Conservation (phyloP, 2,329 filamentous ascomycete species). For the Neopestalotiopsis rosae region DNA sequence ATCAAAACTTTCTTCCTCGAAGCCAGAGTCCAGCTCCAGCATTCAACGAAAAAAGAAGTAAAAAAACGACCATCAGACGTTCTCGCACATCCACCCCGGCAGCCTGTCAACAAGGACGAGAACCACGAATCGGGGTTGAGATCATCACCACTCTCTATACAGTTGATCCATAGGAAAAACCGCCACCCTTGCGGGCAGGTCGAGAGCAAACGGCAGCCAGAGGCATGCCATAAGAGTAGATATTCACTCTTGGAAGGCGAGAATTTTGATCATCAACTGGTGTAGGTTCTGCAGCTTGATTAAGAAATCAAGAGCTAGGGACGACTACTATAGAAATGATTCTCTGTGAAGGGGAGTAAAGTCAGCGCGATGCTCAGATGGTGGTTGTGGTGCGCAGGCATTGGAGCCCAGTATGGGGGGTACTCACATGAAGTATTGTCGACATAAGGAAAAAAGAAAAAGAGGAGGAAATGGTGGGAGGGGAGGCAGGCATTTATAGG, state of each 20-base stretch:
- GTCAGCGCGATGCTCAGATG: slow-evolving; percentile 14
- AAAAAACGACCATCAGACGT: slow-evolving; percentile 81
- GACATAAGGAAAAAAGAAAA: slow-evolving; percentile 59
- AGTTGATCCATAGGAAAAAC: slow-evolving; percentile 45
- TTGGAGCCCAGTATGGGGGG: slow-evolving; percentile 18
- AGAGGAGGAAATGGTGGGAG: neutral
- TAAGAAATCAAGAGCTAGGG: slow-evolving; percentile 86
- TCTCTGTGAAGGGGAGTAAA: slow-evolving; percentile 56
- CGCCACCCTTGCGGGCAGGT: slow-evolving; percentile 67
- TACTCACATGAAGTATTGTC: slow-evolving; percentile 49
- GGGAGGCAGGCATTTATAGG: slow-evolving; percentile 1
- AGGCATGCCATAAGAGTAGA: slow-evolving; percentile 48
- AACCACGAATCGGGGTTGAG: slow-evolving; percentile 75
- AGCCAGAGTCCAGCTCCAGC: slow-evolving; percentile 49
- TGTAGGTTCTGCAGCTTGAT: slow-evolving; percentile 92
- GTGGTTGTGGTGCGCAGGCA: slow-evolving; percentile 22
- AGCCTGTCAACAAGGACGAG: slow-evolving; percentile 75
- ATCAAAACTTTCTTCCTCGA: slow-evolving; percentile 54
- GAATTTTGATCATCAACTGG: slow-evolving; percentile 94
- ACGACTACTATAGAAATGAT: slow-evolving; percentile 98
- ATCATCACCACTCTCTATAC: slow-evolving; percentile 96
- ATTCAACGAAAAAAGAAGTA: slow-evolving; percentile 59
- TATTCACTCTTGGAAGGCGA: slow-evolving; percentile 89
- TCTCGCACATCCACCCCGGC: slow-evolving; percentile 82
- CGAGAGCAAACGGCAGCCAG: slow-evolving; percentile 56